Base-by-base conservation (phyloP, 139 green algal species). In the Chlorella sp. region DNA sequence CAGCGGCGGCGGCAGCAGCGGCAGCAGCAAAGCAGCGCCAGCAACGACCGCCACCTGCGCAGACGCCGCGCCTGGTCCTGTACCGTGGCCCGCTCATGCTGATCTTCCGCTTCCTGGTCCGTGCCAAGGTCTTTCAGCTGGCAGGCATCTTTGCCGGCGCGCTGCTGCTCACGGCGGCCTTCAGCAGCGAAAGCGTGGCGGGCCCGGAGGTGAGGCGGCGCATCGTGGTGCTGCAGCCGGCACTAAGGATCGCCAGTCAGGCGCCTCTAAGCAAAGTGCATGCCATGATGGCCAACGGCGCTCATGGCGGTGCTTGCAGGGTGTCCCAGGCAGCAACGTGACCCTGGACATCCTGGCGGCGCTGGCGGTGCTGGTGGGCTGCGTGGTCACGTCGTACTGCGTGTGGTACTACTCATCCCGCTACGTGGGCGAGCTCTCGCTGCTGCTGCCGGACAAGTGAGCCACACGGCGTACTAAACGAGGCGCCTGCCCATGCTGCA, bases 381-480 rank as follows among this genome's bases (percentile, higher is more conserved):
- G 75, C 65, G 35, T 86, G 31, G 75, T 75, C 3, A 84, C 77
- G 0, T 84, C 83, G 1, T 85, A 82, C 77, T 88, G 75, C 69
- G 65, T 84, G 1, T 86, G 83, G 87, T 92, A 83, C 83, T 94
- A 87, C 70, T 85, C 72, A n/a, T 65, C 82, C 30, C 85, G 90
- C 1, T 95, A 95, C 61, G 75, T 95, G 29, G 90, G 90, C 1
- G 90, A 95, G 75, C 76, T 95, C 61, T 77, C 83, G 4, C 69
- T 95, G 55, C 71, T 93, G 62, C 60, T 80, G 62, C 82, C 81
- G 29, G 72, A 83, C 29, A n/a, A 31, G 6, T 27, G 59, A 20
- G 67, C 74, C 24, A 66, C n/a, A n/a, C n/a, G n/a, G n/a, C n/a
- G n/a, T n/a, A n/a, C n/a, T n/a, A n/a, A n/a, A n/a, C n/a, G n/a